Conservation (phyloP, 2,329 filamentous ascomycete species). For the Pleomassaria siparia region DNA sequence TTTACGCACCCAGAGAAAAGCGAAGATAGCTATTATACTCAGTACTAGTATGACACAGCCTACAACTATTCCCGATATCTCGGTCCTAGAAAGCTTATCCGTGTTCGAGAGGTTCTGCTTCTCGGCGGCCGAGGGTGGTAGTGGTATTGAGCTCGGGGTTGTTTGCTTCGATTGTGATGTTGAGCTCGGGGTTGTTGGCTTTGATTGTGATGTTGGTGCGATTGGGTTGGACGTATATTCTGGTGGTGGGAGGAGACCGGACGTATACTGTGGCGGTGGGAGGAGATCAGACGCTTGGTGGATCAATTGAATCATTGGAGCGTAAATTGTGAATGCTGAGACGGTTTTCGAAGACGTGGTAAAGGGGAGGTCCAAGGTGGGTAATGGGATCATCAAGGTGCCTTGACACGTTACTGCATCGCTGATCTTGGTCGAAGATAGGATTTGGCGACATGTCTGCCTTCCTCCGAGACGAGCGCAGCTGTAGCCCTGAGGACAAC, state of each 20-base stretch:
- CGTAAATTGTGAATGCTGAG: slow-evolving; percentile 14
- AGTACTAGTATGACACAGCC: slow-evolving; percentile 1
- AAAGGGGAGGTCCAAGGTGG: slow-evolving; percentile 12
- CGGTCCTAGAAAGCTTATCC: slow-evolving; percentile 2
- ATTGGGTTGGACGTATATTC: background rate
- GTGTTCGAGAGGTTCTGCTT: background rate
- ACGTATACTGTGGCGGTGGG: background rate
- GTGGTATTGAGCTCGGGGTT: background rate
- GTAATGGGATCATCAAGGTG: slow-evolving; percentile 1
- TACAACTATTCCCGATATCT: slow-evolving; percentile 10
- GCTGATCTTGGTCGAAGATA: slow-evolving; percentile 11
- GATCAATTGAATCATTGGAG: slow-evolving; percentile 22
- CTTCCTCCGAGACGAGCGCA: slow-evolving; percentile 10
- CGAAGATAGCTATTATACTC: background rate
- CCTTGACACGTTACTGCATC: slow-evolving; percentile 15
- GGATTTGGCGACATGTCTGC: slow-evolving; percentile 20
- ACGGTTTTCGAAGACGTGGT: background rate
- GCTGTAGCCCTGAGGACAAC: slow-evolving; percentile 21
- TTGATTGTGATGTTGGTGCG: background rate
- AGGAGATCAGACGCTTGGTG: slow-evolving; percentile 16
- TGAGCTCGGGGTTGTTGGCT: too few species aligned
- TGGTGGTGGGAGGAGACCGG: too few species aligned
- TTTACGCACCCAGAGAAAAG: slow-evolving; percentile 6
- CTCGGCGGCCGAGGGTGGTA: background rate
- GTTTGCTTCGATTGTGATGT: background rate